A percentile compares a stretch with the other conserved stretches of the same genome.
Conservation (phyloP, 176 grass and related monocot genomes). For the Zea luxurians region DNA sequence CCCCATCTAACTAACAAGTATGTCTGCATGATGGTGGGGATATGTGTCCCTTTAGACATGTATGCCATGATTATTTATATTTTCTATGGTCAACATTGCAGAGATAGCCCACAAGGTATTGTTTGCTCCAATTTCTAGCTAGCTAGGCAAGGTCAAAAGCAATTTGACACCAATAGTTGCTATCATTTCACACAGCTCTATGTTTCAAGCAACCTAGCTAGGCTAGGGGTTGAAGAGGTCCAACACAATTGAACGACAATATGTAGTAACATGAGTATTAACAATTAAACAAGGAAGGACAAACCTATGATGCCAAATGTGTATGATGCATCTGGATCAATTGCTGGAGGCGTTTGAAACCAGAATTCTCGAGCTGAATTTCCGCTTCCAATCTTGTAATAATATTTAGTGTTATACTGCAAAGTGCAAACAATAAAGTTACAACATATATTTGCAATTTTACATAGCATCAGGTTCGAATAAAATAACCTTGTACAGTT, state of each 20-base stretch:
- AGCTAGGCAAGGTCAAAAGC: slow-evolving; percentile 6
- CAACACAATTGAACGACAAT: slow-evolving; percentile 7
- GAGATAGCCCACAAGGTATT: neutral
- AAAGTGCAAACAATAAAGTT: slow-evolving; percentile 36
- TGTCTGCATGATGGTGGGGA: neutral
- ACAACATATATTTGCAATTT: slow-evolving; percentile 13
- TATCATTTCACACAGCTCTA: neutral
- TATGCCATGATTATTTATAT: neutral
- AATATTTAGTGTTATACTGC: slow-evolving; percentile 84
- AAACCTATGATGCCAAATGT: slow-evolving; percentile 94
- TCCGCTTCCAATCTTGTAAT: slow-evolving; percentile 83
- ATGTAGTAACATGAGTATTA: neutral
- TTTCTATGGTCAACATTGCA: neutral
- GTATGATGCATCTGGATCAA: slow-evolving; percentile 78
- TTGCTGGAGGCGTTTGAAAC: slow-evolving; percentile 86
- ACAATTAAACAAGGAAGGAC: slow-evolving; percentile 24
- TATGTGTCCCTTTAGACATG: neutral
- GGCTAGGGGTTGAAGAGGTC: neutral
- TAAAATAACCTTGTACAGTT: neutral
- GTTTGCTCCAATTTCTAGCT: neutral
- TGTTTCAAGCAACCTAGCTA: slow-evolving; percentile 2
- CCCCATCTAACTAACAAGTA: too few relatives aligned
- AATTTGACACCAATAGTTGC: slow-evolving; percentile 13
- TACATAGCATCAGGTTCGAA: slow-evolving; percentile 11
- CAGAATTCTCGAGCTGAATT: slow-evolving; percentile 81